Percentiles rank a stretch among this genome's conserved stretches.
These are phyloP conservation scores for Cenchrus fungigraminus DNA, from an alignment of 176 grass and related monocot species.

Conservation along the genomic window DNA sequence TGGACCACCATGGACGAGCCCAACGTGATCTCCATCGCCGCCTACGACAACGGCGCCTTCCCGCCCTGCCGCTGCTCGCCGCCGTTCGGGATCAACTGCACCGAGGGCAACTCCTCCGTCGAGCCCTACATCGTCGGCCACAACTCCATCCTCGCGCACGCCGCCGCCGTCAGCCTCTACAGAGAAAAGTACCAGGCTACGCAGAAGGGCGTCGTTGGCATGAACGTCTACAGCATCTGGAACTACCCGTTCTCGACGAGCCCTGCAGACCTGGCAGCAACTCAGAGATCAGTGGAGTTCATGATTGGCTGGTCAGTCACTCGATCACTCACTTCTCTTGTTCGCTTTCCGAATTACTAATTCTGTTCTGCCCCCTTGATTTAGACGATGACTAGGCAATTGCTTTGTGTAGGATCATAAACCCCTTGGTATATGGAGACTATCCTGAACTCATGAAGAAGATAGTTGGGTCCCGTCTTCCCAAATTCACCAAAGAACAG, in stretches of 20 bases:
- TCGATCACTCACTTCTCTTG: background rate
- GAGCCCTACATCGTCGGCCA: constrained; percentile 71
- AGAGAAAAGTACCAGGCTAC: constrained; percentile 66
- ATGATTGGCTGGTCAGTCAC: constrained; percentile 62
- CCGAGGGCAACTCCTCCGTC: constrained; percentile 62
- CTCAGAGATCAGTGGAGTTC: constrained; percentile 68
- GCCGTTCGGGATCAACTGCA: constrained; percentile 63
- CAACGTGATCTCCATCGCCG: constrained; percentile 53
- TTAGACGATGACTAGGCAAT: background rate
- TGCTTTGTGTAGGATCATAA: constrained; percentile 45
- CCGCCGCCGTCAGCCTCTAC: constrained; percentile 65
- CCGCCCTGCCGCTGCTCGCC: constrained; percentile 74
- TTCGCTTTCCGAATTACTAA: background rate
- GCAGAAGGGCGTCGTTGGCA: constrained; percentile 68
- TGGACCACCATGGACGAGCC: constrained; percentile 83
- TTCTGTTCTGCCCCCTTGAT: background rate
- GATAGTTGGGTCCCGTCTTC: constrained; percentile 56
- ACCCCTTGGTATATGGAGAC: constrained; percentile 79
- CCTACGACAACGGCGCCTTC: constrained; percentile 63
- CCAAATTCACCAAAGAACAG: constrained; percentile 62
- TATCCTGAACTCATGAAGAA: constrained; percentile 82
- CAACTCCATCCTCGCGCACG: constrained; percentile 64
- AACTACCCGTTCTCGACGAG: constrained; percentile 54
- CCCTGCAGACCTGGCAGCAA: constrained; percentile 50
- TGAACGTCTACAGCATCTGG: constrained; percentile 82